phyloP scores from a whole-genome alignment of 140 eudicot species.

The Anethum foeniculum region DNA sequence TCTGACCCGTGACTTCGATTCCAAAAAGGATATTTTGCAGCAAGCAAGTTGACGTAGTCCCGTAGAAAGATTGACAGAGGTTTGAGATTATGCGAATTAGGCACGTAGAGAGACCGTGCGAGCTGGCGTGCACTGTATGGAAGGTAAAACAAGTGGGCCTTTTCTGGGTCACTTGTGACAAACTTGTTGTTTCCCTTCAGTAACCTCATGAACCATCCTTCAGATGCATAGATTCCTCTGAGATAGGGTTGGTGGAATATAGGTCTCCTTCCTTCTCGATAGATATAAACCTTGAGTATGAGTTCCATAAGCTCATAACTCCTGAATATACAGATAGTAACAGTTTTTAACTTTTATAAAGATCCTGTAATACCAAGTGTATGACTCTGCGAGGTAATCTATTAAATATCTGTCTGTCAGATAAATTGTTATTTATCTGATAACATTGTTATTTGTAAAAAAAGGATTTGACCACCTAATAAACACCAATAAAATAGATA shows the following conservation, averaged over 20 bases:
- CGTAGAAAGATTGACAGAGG: constrained; percentile 54
- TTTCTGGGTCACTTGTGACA: constrained; percentile 67
- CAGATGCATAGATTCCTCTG: constrained; percentile 86
- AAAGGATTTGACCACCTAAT: not conserved
- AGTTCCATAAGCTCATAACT: constrained; percentile 90
- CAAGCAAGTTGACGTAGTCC: constrained; percentile 61
- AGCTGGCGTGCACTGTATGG: constrained; percentile 91
- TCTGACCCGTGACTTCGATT: constrained; percentile 76
- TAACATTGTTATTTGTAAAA: not conserved
- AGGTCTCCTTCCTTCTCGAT: constrained; percentile 70
- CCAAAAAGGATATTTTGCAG: constrained; percentile 92
- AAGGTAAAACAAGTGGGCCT: constrained; percentile 83
- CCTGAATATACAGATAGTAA: constrained; percentile 29
- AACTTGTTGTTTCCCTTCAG: constrained; percentile 58
- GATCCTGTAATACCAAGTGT: constrained; percentile 8
- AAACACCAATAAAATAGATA: not conserved
- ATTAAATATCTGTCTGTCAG: not conserved
- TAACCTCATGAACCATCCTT: constrained; percentile 95
- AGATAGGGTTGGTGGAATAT: constrained; percentile 67
- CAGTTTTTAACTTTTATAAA: not conserved
- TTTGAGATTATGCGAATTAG: constrained; percentile 48
- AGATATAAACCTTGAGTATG: constrained; percentile 69
- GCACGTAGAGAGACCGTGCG: constrained; percentile 55
- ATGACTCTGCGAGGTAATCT: not conserved
- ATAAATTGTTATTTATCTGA: no score